Evolutionary conservation across 352 stramenopile genomes (phyloP).

Genomic region (Plasmopara muralis): DNA sequence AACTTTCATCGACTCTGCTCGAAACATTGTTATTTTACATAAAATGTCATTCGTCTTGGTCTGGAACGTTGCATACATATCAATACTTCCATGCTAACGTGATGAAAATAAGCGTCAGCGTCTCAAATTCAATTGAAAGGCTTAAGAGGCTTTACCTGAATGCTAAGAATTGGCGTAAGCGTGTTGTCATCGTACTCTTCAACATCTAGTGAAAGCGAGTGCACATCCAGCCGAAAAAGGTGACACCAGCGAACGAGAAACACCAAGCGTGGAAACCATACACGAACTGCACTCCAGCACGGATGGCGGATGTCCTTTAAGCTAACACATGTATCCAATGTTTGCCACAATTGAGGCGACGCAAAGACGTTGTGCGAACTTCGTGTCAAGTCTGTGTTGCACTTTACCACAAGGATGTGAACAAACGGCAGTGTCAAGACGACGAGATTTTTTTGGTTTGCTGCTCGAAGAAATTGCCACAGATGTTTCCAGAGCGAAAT

Average conservation of each 20-base stretch:
- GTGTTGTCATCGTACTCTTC: conserved; percentile 10
- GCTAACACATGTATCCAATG: conserved; percentile 20
- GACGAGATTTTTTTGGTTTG: conserved; percentile 35
- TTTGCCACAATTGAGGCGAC: conserved; percentile 9
- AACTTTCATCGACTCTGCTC: conserved; percentile 10
- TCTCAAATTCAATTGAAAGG: neutral
- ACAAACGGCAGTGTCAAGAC: conserved; percentile 34
- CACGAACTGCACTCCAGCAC: conserved; percentile 25
- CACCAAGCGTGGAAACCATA: conserved; percentile 35
- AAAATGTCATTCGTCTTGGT: conserved; percentile 14
- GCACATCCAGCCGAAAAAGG: conserved; percentile 24
- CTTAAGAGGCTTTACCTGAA: conserved; percentile 13
- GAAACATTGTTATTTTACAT: conserved; percentile 7
- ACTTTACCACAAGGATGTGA: conserved; percentile 27
- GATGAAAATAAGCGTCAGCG: conserved; percentile 2
- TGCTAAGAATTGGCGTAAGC: conserved; percentile 7
- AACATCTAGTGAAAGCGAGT: conserved; percentile 32
- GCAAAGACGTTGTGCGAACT: neutral
- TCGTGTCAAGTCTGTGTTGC: neutral
- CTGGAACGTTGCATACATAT: conserved; percentile 18
- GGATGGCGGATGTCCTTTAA: conserved; percentile 34
- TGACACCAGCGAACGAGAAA: conserved; percentile 34
- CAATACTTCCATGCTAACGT: conserved; percentile 29
- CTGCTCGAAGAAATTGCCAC: conserved; percentile 43
- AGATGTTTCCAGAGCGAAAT: conserved; percentile 51